Conservation (phyloP, 495 filamentous ascomycete species). For the Lasiosphaeria hispida region DNA sequence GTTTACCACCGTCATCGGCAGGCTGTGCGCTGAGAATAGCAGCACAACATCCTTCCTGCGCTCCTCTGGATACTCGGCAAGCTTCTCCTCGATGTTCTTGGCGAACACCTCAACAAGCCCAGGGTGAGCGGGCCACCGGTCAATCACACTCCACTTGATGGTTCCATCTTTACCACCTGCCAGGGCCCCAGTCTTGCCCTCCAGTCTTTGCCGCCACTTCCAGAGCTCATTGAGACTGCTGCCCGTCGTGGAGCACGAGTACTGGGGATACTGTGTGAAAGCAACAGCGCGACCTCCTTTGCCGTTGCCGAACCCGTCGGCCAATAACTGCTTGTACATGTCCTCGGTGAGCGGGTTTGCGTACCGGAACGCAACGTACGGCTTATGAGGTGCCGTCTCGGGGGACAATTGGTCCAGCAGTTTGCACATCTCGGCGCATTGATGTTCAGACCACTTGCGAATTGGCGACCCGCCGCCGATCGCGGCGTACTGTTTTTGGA, state of each 20-base stretch:
- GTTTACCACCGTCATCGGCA: constrained; percentile 97
- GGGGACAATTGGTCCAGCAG: constrained; percentile 85
- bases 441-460: constrained; percentile 94
- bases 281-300: constrained; percentile 89
- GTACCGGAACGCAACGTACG: constrained; percentile 98
- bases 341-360: constrained; percentile 91
- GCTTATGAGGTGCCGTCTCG: constrained; percentile 93
- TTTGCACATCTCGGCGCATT: constrained; percentile 93
- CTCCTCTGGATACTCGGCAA: constrained; percentile 79
- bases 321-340: constrained; percentile 76
- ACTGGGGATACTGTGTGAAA: constrained; percentile 98
- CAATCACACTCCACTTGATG: constrained; percentile 96
- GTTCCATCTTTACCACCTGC: constrained; percentile 55
- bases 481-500: constrained; percentile 87
- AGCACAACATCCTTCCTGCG: constrained; percentile 75
- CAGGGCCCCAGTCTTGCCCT: constrained; percentile 60
- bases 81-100: constrained; percentile 77
- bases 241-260: constrained; percentile 97
- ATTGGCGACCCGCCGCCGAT: constrained; percentile 98
- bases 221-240: constrained; percentile 95
- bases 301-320: constrained; percentile 84
- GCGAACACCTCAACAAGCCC: constrained; percentile 91
- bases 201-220: constrained; percentile 89
- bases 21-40: constrained; percentile 90
- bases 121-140: constrained; percentile 90